These are phyloP conservation scores for Skeletonema grethae DNA, from an alignment of 108 stramenopile species.

Conservation along the genomic window DNA sequence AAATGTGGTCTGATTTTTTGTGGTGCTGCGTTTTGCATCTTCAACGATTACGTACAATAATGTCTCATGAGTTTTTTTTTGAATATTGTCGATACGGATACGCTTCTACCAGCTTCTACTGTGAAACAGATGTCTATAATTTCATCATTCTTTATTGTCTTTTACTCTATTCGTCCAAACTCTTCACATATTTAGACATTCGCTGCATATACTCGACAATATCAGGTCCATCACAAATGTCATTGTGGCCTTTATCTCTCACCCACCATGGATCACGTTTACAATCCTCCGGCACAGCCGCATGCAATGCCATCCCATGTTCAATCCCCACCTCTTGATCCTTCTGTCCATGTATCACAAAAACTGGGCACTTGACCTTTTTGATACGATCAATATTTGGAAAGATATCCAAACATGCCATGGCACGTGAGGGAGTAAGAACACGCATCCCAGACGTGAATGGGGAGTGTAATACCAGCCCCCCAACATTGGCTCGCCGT, in stretches of 20 bases:
- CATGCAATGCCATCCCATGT: constrained; percentile 78
- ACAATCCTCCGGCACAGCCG: constrained; percentile 67
- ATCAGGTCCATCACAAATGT: constrained; percentile 79
- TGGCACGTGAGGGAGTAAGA: constrained; percentile 67
- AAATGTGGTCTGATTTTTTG: too few relatives aligned
- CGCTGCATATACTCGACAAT: constrained; percentile 73
- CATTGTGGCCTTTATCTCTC: constrained; percentile 86
- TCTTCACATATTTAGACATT: constrained; percentile 59
- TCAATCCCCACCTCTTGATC: constrained; percentile 81
- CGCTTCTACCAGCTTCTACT: too few relatives aligned
- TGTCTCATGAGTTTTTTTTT: too few relatives aligned
- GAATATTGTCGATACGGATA: too few relatives aligned
- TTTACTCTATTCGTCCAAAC: constrained; percentile 35
- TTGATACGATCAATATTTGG: constrained; percentile 86
- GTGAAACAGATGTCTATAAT: too few relatives aligned
- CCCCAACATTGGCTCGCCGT: constrained; percentile 61
- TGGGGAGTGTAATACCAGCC: constrained; percentile 80
- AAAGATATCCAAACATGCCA: constrained; percentile 88
- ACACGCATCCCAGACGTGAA: constrained; percentile 92
- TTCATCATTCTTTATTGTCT: neutral
- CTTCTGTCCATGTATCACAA: constrained; percentile 85
- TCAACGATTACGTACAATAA: too few relatives aligned
- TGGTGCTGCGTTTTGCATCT: too few relatives aligned
- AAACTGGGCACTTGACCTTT: constrained; percentile 78
- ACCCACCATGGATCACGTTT: constrained; percentile 90